These are phyloP conservation scores for Phytophthora uliginosa DNA, from an alignment of 352 stramenopile species.

Conservation along the genomic window DNA sequence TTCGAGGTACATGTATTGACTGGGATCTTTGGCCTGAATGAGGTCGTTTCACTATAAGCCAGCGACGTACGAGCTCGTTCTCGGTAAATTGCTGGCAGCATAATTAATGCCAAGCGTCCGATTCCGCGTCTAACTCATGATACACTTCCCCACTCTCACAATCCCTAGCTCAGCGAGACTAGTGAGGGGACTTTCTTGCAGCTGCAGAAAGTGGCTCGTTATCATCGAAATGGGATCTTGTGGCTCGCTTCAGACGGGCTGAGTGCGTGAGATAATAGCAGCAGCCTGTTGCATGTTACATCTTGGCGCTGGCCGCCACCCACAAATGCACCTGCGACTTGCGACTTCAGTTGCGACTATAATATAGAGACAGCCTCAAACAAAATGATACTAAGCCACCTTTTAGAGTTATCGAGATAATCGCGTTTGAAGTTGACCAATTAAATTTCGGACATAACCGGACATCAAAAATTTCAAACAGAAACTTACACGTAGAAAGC, in stretches of 20 bases:
- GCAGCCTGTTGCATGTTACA: slow-evolving; percentile 9
- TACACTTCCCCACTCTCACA: slow-evolving; percentile 1
- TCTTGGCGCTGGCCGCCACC: not conserved
- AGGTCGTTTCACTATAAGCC: too few relatives aligned
- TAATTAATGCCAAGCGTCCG: not conserved
- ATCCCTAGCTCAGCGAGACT: slow-evolving; percentile 7
- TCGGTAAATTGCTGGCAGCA: too few relatives aligned
- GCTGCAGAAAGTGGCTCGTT: not conserved
- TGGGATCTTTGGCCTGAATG: too few relatives aligned
- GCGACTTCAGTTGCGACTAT: not conserved
- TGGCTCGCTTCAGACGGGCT: slow-evolving; percentile 6
- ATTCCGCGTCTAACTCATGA: slow-evolving; percentile 4
- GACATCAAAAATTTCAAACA: too few relatives aligned
- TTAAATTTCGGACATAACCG: too few relatives aligned
- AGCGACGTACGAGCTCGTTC: not conserved
- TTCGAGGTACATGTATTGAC: too few relatives aligned
- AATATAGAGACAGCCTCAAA: too few relatives aligned
- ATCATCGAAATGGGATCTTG: slow-evolving; percentile 13
- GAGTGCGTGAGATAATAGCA: not conserved
- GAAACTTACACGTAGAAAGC: too few relatives aligned
- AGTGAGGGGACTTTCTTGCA: slow-evolving; percentile 13
- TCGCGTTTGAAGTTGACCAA: too few relatives aligned
- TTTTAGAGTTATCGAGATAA: too few relatives aligned
- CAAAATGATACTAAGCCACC: too few relatives aligned
- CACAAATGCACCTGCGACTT: not conserved